Percentiles rank a stretch among this genome's conserved stretches.
Conservation (phyloP, 2,329 filamentous ascomycete genomes). For the Cladosporium sp. region DNA sequence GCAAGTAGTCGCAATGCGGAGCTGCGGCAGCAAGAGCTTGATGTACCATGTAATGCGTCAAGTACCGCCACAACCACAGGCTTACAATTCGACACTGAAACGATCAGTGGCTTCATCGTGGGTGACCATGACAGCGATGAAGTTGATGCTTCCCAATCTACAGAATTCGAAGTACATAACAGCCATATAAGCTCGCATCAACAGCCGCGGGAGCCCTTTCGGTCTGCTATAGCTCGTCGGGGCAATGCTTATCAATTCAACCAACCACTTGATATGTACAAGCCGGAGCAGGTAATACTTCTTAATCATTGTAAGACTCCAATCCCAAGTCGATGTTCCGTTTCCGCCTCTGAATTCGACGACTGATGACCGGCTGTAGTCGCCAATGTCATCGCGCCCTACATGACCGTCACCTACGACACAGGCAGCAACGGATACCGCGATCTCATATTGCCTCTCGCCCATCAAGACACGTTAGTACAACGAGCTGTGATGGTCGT, state of each 20-base stretch:
- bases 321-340: slow-evolving; percentile 12
- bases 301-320: background rate
- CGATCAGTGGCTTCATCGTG: too few relatives aligned
- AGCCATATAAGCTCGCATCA: too few relatives aligned
- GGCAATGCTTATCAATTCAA: too few relatives aligned
- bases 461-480: slow-evolving; percentile 34
- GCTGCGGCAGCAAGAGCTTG: background rate
- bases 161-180: too few relatives aligned
- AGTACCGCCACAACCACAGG: too few relatives aligned
- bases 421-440: slow-evolving; percentile 36
- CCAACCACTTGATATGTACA: background rate
- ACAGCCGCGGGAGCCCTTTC: too few relatives aligned
- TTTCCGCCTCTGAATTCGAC: background rate
- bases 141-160: background rate
- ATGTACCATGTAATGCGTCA: background rate
- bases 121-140: background rate
- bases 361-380: slow-evolving; percentile 28
- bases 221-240: too few relatives aligned
- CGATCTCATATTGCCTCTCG: slow-evolving; percentile 38
- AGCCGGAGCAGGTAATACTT: background rate
- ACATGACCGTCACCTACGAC: slow-evolving; percentile 39
- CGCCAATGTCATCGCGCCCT: slow-evolving; percentile 34
- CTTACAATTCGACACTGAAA: background rate
- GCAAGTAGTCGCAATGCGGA: background rate
- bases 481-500: slow-evolving; percentile 37